Percentiles rank a stretch among this genome's conserved stretches.
phyloP scores from a whole-genome alignment of 371 early-diverging fungal species.

The Lichtheimia ramosa region DNA sequence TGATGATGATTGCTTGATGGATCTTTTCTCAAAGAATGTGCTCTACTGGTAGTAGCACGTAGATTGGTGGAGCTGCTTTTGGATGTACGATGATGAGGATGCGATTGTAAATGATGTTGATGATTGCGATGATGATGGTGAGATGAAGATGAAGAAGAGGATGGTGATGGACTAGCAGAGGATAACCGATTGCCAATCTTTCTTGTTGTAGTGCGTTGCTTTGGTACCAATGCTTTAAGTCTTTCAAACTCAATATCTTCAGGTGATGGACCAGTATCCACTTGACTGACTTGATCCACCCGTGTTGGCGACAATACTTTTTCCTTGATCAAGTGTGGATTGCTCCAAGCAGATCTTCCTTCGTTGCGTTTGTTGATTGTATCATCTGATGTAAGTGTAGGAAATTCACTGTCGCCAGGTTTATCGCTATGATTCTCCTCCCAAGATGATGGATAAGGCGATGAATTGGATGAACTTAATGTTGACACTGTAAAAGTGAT shows the following conservation, averaged over 20 bases:
- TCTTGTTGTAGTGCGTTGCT: background rate
- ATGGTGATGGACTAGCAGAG: background rate
- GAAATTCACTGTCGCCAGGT: slow-evolving; percentile 4
- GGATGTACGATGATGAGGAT: background rate
- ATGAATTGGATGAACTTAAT: slow-evolving; percentile 11
- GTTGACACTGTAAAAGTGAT: too few relatives aligned
- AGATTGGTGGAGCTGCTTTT: background rate
- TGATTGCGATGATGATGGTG: slow-evolving; percentile 3
- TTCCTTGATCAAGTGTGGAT: slow-evolving; percentile 8
- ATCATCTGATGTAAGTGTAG: slow-evolving; percentile 5
- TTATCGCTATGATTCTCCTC: background rate
- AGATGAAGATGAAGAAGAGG: background rate
- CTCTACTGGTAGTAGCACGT: background rate
- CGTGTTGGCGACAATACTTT: slow-evolving; percentile 12
- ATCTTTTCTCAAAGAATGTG: background rate
- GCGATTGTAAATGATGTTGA: background rate
- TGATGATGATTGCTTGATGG: too few relatives aligned
- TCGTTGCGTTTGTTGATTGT: slow-evolving; percentile 2
- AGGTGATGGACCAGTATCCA: background rate
- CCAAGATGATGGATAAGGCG: slow-evolving; percentile 11
- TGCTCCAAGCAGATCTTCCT: slow-evolving; percentile 9
- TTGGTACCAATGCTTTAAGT: slow-evolving; percentile 11
- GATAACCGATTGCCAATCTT: background rate
- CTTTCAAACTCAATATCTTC: slow-evolving; percentile 13
- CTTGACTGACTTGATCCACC: background rate